Evolutionary conservation across 441 rosid genomes (phyloP).

Genomic region (Cnidoscolus chayamansa): DNA sequence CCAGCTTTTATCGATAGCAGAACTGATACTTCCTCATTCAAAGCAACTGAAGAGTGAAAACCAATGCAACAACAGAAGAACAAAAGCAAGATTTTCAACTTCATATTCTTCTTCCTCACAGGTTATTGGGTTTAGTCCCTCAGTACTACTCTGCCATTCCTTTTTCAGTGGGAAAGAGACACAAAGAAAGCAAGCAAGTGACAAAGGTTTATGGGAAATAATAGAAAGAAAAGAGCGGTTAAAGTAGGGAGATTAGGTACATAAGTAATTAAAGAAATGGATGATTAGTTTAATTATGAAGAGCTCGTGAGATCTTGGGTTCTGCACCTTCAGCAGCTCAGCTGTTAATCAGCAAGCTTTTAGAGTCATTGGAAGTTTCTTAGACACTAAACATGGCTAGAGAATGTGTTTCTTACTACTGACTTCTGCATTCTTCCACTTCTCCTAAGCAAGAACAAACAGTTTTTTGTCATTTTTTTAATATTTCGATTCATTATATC

Average conservation of each 20-base stretch:
- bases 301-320: conserved; percentile 53
- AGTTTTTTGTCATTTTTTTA: too few relatives aligned
- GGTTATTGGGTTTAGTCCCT: neutral
- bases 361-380: conserved; percentile 55
- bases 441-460: too few relatives aligned
- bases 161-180: conserved; percentile 5
- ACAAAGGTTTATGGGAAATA: conserved; percentile 20
- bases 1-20: conserved; percentile 54
- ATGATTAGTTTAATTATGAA: conserved; percentile 28
- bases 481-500: too few relatives aligned
- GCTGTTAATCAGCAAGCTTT: conserved; percentile 44
- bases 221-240: conserved; percentile 34
- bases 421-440: conserved; percentile 14
- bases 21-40: conserved; percentile 44
- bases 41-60: conserved; percentile 28
- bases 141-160: conserved; percentile 35
- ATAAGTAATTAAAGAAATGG: conserved; percentile 23
- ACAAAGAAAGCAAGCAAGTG: conserved; percentile 1
- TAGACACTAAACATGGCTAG: conserved; percentile 54
- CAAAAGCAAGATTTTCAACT: conserved; percentile 33
- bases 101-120: conserved; percentile 30
- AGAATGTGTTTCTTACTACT: conserved; percentile 42
- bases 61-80: conserved; percentile 46
- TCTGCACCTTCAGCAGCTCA: conserved; percentile 30
- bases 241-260: conserved; percentile 30